Conservation (phyloP, 768 basidiomycete genomes). For the Porpolomopsis calyptriformis region DNA sequence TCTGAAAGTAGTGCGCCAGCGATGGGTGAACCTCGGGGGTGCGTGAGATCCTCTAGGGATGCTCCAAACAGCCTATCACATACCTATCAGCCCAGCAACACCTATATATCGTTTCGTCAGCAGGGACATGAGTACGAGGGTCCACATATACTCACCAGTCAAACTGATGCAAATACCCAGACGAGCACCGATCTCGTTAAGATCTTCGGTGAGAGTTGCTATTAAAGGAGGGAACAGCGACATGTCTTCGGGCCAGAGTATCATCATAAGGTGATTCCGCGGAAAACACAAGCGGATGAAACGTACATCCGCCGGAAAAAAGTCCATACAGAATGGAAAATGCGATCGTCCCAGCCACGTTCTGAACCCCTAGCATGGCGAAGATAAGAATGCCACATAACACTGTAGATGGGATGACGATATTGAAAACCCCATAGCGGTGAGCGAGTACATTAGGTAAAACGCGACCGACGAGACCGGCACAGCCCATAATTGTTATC, state of each 20-base stretch:
- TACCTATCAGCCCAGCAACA: constrained; percentile 32
- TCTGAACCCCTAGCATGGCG: constrained; percentile 23
- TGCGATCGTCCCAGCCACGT: constrained; percentile 19
- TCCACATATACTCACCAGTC: constrained; percentile 7
- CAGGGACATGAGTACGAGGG: constrained; percentile 5
- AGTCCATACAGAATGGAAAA: constrained; percentile 32
- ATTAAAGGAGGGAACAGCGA: constrained; percentile 37
- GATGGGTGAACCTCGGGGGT: constrained; percentile 40
- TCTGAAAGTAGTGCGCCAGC: constrained; percentile 44
- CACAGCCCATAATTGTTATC: constrained; percentile 29
- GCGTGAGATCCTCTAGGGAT: not conserved
- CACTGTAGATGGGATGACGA: constrained; percentile 22
- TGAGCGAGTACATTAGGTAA: constrained; percentile 25
- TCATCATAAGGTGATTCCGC: constrained; percentile 4
- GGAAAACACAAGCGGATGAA: not conserved
- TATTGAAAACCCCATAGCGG: constrained; percentile 18
- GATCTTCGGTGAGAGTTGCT: constrained; percentile 30
- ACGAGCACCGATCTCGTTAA: constrained; percentile 45
- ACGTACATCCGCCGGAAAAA: constrained; percentile 32
- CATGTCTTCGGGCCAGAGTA: constrained; percentile 17
- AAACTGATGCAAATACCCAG: constrained; percentile 31
- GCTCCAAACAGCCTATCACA: constrained; percentile 1
- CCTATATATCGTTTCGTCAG: constrained; percentile 17
- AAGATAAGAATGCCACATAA: constrained; percentile 24
- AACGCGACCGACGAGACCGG: constrained; percentile 27